Base-by-base conservation (phyloP, 108 stramenopile species). In the Skeletonema menzelii region DNA sequence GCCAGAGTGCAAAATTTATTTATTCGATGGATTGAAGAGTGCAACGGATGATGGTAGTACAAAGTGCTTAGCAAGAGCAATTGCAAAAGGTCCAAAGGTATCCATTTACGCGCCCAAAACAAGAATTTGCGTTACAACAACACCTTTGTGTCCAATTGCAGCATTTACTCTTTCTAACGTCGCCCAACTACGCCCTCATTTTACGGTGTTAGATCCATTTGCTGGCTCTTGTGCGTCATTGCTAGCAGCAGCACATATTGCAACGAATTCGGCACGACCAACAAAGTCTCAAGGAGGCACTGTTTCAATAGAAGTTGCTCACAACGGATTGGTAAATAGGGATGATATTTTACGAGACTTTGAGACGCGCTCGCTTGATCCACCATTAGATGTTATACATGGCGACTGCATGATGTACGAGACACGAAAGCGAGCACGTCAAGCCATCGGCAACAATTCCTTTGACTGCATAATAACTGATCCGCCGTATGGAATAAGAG, bases 391-490 rank as follows among this genome's bases (percentile, higher is more conserved):
- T 10, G 59, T 95, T 2, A 81, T 95, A 31, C 63, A 73, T 26
- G 95, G 95, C 15, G 88, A 93, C 72, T 82, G 73, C 24, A 26
- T 82, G 15, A 38, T 79, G 22, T 60, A 53, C 3, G 73, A 88
- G 13, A 67, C 91, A 3, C 86, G 95, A 37, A 46, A 82, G 1
- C 31, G 69, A 59, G 91, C 87, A 1, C 75, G 83, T 47, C 32
- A 8, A 12, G 82, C 80, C 12, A 76, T 86, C 10, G 83, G 84
- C 8, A 64, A 72, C 5, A 66, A 49, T 11, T 77, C 86, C 26
- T 95, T 95, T 73, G 95, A 95, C 82, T 89, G 82, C n/a, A 95
- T 95, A 31, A 38, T 89, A 24, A 85, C 85, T 0, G 94, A 95
- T 75, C 94, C 94, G 8, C 94, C 94, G 0, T 95, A 92, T 59